Percentiles rank a stretch among this genome's conserved stretches.
Evolutionary conservation across 768 basidiomycete species (phyloP).

Genomic region (Boletus fagicola): DNA sequence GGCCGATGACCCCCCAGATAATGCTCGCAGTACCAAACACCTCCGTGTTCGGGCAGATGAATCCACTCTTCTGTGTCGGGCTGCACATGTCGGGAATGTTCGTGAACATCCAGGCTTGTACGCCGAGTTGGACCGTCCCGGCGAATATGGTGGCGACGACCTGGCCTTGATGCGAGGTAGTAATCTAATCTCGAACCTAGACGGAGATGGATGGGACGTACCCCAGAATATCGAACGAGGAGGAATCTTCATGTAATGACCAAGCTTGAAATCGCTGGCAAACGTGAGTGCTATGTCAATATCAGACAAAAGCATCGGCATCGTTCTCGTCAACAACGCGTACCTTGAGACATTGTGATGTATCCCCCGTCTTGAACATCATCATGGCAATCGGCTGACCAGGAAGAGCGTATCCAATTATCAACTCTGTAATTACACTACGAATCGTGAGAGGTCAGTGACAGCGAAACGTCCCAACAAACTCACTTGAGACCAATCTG

Average conservation of each 20-base stretch:
- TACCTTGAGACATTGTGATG: constrained; percentile 53
- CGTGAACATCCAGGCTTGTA: constrained; percentile 60
- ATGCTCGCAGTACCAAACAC: constrained; percentile 80
- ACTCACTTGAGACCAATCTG: constrained; percentile 57
- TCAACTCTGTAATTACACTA: constrained; percentile 67
- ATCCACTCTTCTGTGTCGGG: constrained; percentile 41
- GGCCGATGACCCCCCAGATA: constrained; percentile 83
- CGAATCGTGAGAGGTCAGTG: constrained; percentile 1
- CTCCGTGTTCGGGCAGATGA: constrained; percentile 67
- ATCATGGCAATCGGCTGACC: constrained; percentile 76
- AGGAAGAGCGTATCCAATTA: constrained; percentile 54
- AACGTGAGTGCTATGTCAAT: constrained; percentile 50
- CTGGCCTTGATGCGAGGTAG: constrained; percentile 37
- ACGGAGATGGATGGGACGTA: neutral
- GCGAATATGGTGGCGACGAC: constrained; percentile 60
- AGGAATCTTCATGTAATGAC: constrained; percentile 72
- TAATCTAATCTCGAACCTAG: neutral
- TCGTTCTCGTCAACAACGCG: neutral
- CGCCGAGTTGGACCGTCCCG: constrained; percentile 64
- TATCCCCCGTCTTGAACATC: constrained; percentile 79
- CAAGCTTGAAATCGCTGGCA: constrained; percentile 71
- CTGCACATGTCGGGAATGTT: constrained; percentile 39
- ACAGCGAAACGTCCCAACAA: neutral
- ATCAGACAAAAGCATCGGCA: neutral
- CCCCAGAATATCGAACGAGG: constrained; percentile 66